Evolutionary conservation across 1,284 basidiomycete species (phyloP).

Genomic region (Fomitiporia mediterranea): DNA sequence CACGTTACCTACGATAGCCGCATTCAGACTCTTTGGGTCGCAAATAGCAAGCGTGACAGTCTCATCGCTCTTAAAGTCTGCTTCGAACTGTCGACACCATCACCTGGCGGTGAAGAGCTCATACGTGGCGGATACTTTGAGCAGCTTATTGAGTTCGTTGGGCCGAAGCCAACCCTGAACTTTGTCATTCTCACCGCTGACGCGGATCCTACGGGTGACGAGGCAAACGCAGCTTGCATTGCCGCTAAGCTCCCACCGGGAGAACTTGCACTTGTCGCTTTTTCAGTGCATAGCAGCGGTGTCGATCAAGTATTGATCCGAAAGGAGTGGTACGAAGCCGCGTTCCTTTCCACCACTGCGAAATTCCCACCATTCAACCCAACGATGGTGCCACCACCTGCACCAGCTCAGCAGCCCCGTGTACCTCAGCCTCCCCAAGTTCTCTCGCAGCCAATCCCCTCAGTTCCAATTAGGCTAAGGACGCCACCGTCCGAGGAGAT

Average conservation of each 20-base stretch:
- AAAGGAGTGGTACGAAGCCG: constrained; percentile 74
- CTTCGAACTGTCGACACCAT: constrained; percentile 53
- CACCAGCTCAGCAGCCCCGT: constrained; percentile 28
- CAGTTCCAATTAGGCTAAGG: constrained; percentile 41
- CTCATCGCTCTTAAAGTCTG: constrained; percentile 73
- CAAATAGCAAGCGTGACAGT: constrained; percentile 77
- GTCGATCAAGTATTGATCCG: constrained; percentile 80
- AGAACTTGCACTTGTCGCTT: constrained; percentile 73
- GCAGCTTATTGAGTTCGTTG: constrained; percentile 73
- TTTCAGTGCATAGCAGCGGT: constrained; percentile 75
- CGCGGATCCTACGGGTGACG: constrained; percentile 71
- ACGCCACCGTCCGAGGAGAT: constrained; percentile 71
- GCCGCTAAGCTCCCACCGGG: constrained; percentile 72
- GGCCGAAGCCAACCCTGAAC: constrained; percentile 79
- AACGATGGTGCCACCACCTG: constrained; percentile 26
- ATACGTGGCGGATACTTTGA: constrained; percentile 59
- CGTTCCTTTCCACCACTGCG: constrained; percentile 46
- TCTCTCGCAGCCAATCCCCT: constrained; percentile 26
- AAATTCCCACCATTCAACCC: constrained; percentile 57
- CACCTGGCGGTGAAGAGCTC: constrained; percentile 51
- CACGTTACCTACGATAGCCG: constrained; percentile 76
- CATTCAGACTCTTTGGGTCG: constrained; percentile 79
- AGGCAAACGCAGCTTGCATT: constrained; percentile 73
- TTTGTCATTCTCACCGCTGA: constrained; percentile 80
- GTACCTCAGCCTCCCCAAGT: constrained; percentile 23